These are phyloP conservation scores for Lathyrus aphaca DNA, from an alignment of 306 rosid genomes.

Conservation along the genomic window DNA sequence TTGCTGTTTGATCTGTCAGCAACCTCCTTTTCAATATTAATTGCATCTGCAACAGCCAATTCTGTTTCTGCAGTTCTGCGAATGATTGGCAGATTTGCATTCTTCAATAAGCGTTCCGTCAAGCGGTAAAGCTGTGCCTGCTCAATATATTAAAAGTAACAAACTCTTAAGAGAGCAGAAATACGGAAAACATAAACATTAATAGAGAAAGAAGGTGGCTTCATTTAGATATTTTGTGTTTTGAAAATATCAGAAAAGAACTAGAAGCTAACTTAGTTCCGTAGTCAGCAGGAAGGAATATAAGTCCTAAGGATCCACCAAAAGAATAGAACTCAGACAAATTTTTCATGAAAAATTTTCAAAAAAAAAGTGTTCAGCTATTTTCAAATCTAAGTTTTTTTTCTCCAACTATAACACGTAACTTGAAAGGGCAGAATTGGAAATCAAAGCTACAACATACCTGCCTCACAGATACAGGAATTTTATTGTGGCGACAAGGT, in stretches of 20 bases:
- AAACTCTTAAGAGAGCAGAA: slow-evolving; percentile 22
- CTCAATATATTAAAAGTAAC: slow-evolving; percentile 26
- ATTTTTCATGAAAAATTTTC: slow-evolving; percentile 36
- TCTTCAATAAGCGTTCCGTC: slow-evolving; percentile 83
- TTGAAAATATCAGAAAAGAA: slow-evolving; percentile 12
- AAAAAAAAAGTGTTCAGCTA: background rate
- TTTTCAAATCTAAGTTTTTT: slow-evolving; percentile 28
- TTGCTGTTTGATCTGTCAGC: slow-evolving; percentile 89
- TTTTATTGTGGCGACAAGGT: slow-evolving; percentile 72
- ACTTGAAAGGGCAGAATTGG: slow-evolving; percentile 28
- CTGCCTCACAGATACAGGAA: slow-evolving; percentile 89
- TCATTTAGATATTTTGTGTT: background rate
- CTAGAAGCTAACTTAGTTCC: slow-evolving; percentile 30
- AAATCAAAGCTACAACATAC: slow-evolving; percentile 50
- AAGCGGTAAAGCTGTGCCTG: slow-evolving; percentile 91
- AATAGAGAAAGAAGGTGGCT: slow-evolving; percentile 27
- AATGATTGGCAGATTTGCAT: slow-evolving; percentile 64
- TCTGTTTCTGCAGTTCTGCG: slow-evolving; percentile 85
- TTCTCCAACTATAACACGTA: slow-evolving; percentile 3
- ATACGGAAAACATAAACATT: slow-evolving; percentile 7
- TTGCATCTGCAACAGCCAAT: slow-evolving; percentile 94
- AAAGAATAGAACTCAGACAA: slow-evolving; percentile 17
- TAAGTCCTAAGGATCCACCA: slow-evolving; percentile 7
- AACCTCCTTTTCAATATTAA: slow-evolving; percentile 86
- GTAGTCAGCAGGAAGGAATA: slow-evolving; percentile 20